Percentiles rank a stretch among this genome's conserved stretches.
These are phyloP conservation scores for Populus hybrid DNA, from an alignment of 441 rosid species.

Conservation along the genomic window DNA sequence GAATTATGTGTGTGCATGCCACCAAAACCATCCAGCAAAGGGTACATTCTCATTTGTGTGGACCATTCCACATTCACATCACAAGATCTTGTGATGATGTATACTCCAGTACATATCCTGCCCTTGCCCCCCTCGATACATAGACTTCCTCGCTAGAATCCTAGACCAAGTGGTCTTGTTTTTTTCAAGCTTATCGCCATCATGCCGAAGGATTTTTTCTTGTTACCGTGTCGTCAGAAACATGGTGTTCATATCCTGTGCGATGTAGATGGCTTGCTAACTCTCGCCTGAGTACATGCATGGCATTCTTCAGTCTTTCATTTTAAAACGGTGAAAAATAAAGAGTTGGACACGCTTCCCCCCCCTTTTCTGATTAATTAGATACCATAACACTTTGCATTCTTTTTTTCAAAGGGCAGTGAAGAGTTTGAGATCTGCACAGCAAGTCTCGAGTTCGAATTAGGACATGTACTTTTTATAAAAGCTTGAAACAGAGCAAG, in stretches of 20 bases:
- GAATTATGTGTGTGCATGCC: conserved; percentile 30
- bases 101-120: not conserved
- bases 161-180: conserved; percentile 10
- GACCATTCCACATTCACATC: conserved; percentile 2
- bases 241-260: not conserved
- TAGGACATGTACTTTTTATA: rapidly evolving
- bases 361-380: too few relatives aligned
- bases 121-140: not conserved
- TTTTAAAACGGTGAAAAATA: too few relatives aligned
- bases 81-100: conserved; percentile 13
- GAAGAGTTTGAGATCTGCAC: too few relatives aligned
- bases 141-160: not conserved
- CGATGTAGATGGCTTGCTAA: not conserved
- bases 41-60: conserved; percentile 14
- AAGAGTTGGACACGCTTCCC: too few relatives aligned
- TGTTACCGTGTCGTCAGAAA: not conserved
- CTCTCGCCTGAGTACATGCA: not conserved
- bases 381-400: too few relatives aligned
- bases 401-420: too few relatives aligned
- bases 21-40: conserved; percentile 26
- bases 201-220: not conserved
- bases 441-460: too few relatives aligned
- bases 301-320: not conserved
- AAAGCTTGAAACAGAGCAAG: too few relatives aligned
- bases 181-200: not conserved